A percentile compares a stretch with the other conserved stretches of the same genome.
phyloP scores from a whole-genome alignment of 1,284 basidiomycete species.

The Irpex sp. region DNA sequence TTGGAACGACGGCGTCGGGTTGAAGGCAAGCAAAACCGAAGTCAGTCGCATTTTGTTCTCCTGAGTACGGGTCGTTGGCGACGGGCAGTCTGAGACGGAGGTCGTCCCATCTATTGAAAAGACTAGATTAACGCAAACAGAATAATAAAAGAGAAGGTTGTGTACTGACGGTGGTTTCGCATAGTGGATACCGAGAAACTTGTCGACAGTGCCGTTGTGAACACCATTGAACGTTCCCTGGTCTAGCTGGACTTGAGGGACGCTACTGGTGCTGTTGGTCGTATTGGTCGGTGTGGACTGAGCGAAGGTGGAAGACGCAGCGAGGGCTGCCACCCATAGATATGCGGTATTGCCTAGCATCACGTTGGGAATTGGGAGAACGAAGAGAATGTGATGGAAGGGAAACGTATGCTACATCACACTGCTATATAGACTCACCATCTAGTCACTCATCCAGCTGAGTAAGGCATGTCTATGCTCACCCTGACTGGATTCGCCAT shows the following conservation, averaged over 20 bases:
- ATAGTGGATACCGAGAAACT: constrained; percentile 32
- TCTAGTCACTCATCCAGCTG: no score
- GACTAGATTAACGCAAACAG: not conserved
- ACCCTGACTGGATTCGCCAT: no score
- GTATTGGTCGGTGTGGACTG: not conserved
- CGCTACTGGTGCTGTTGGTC: not conserved
- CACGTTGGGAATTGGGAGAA: not conserved
- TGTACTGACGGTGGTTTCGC: constrained; percentile 28
- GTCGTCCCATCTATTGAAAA: constrained; percentile 15
- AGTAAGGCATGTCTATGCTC: no score
- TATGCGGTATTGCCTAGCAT: not conserved
- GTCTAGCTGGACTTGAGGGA: constrained; percentile 22
- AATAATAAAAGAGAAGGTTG: not conserved
- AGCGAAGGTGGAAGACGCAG: not conserved
- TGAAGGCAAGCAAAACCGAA: constrained; percentile 61
- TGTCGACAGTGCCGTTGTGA: constrained; percentile 22
- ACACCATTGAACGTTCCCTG: constrained; percentile 28
- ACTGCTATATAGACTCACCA: no score
- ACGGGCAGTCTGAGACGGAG: constrained; percentile 55
- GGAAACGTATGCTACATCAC: no score
- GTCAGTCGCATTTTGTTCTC: constrained; percentile 42
- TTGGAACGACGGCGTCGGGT: constrained; percentile 39
- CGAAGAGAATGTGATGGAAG: not conserved
- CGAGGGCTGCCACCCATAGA: not conserved
- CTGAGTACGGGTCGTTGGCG: constrained; percentile 46